Conservation (phyloP, 2,329 filamentous ascomycete species). For the Neonectria punicea region DNA sequence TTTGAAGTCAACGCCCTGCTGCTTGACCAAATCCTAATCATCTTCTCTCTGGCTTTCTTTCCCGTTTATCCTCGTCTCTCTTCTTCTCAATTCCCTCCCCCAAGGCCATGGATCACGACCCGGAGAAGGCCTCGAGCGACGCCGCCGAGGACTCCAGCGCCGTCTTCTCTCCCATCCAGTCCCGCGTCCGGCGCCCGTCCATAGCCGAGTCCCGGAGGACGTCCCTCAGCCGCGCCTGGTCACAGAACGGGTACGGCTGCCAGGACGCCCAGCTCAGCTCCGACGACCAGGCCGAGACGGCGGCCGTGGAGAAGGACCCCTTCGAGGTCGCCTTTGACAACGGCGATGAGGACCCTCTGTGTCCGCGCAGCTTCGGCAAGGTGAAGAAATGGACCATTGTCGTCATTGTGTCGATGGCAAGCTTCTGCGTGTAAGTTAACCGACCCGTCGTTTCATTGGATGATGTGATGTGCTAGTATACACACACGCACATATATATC, state of each 20-base stretch:
- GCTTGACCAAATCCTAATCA: not conserved
- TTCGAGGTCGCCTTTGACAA: slow-evolving; percentile 82
- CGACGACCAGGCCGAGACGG: slow-evolving; percentile 14
- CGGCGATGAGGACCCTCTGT: slow-evolving; percentile 75
- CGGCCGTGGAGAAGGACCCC: slow-evolving; percentile 51
- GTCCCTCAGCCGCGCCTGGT: slow-evolving; percentile 45
- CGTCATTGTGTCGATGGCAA: slow-evolving; percentile 76
- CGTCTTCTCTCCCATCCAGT: slow-evolving; percentile 31
- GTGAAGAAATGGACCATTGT: slow-evolving; percentile 84
- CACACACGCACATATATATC: not conserved
- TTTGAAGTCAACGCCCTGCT: slow-evolving; percentile 15
- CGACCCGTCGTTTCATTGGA: not conserved
- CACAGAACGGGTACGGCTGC: slow-evolving; percentile 58
- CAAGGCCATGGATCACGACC: slow-evolving; percentile 37
- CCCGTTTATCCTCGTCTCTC: not conserved
- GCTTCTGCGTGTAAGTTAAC: slow-evolving; percentile 81
- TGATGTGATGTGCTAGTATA: slow-evolving; percentile 4
- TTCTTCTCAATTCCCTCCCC: not conserved
- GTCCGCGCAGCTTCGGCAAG: slow-evolving; percentile 75
- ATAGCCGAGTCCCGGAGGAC: slow-evolving; percentile 18
- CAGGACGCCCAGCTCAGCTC: slow-evolving; percentile 44
- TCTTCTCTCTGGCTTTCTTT: not conserved
- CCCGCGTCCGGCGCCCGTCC: slow-evolving; percentile 11
- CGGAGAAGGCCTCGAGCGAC: slow-evolving; percentile 38
- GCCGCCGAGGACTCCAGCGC: slow-evolving; percentile 21